Evolutionary conservation across 2,329 filamentous ascomycete genomes (phyloP).

Genomic region (Akanthomyces uredinophilus): DNA sequence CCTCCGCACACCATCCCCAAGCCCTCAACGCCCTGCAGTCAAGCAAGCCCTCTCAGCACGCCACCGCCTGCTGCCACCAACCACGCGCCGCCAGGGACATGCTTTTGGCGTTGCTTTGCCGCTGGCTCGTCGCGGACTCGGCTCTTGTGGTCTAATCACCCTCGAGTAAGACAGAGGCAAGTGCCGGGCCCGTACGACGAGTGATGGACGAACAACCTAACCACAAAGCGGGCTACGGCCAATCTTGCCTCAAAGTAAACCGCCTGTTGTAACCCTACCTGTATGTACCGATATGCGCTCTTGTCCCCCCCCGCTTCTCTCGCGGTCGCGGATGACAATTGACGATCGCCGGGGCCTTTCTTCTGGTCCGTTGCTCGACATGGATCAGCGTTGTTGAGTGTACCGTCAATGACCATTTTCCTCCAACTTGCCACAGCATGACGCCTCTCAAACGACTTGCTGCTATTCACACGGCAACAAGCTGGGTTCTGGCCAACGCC

Average conservation of each 20-base stretch:
- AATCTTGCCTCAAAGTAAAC: neutral
- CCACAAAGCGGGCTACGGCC: neutral
- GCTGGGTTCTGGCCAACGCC: neutral
- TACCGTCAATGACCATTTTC: too few species aligned
- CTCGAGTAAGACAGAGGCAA: neutral
- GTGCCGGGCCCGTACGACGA: neutral
- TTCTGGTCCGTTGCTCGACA: too few species aligned
- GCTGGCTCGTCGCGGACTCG: neutral
- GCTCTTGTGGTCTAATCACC: neutral
- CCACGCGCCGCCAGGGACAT: neutral
- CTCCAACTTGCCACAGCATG: neutral
- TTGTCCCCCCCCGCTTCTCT: neutral
- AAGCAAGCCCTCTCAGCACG: neutral
- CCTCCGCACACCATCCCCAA: neutral
- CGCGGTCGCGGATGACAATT: too few species aligned
- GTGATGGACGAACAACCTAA: too few species aligned
- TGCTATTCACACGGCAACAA: neutral
- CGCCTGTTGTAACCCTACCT: neutral
- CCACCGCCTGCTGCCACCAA: neutral
- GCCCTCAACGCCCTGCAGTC: neutral
- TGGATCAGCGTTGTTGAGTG: too few species aligned
- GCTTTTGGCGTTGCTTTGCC: neutral
- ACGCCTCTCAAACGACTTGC: neutral
- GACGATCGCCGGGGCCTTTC: too few species aligned
- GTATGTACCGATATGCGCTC: too few species aligned